Percentiles rank a stretch among this genome's conserved stretches.
These are phyloP conservation scores for Jackrogersella multiformis DNA, from an alignment of 495 filamentous ascomycete genomes.

Conservation along the genomic window DNA sequence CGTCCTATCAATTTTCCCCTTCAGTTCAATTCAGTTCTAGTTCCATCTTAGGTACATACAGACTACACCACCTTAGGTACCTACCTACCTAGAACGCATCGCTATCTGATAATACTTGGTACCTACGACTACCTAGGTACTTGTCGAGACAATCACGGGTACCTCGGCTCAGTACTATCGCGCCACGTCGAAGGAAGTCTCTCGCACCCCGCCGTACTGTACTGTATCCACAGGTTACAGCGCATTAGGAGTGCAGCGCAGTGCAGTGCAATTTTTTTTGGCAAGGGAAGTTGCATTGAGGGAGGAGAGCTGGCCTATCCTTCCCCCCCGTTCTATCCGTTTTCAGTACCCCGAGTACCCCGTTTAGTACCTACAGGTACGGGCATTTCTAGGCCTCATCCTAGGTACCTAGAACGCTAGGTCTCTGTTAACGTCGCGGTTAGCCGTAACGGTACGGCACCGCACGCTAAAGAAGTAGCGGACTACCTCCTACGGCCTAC, in stretches of 20 bases:
- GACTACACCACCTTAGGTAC: no score
- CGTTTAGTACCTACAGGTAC: no score
- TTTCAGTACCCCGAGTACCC: background rate
- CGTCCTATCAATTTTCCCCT: conserved; percentile 11
- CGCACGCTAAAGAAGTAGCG: conserved; percentile 6
- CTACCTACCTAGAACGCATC: no score
- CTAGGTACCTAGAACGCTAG: no score
- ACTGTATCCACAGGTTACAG: conserved; percentile 32
- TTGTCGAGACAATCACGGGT: conserved; percentile 15
- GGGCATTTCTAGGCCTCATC: no score
- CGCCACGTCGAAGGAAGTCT: conserved; percentile 34
- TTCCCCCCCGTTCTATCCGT: background rate
- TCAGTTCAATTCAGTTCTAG: background rate
- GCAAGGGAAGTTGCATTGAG: conserved; percentile 4
- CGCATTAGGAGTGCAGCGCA: conserved; percentile 22
- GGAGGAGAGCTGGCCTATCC: conserved; percentile 24
- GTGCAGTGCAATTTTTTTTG: background rate
- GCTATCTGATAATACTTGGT: no score
- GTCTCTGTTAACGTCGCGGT: no score
- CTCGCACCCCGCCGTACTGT: conserved; percentile 23
- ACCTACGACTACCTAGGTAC: conserved; percentile 24
- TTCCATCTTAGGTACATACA: no score
- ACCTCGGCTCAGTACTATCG: conserved; percentile 25
- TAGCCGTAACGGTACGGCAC: conserved; percentile 9
- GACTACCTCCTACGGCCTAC: background rate